Conservation (phyloP, 2,329 filamentous ascomycete species). For the Pseudocercospora crystallina region DNA sequence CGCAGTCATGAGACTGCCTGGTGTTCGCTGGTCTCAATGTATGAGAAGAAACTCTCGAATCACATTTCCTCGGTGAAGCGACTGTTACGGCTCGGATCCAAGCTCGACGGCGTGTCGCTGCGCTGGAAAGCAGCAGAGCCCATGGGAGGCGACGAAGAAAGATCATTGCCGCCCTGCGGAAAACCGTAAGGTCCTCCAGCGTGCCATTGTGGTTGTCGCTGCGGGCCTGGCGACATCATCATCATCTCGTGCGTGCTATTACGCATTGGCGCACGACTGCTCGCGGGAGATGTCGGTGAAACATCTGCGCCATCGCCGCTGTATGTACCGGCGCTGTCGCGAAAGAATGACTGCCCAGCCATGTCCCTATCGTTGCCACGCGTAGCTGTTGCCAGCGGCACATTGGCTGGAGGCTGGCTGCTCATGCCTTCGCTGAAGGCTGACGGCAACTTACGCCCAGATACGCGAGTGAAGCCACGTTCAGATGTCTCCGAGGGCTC, state of each 20-base stretch:
- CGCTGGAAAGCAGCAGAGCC: conserved; percentile 9
- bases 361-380: conserved; percentile 19
- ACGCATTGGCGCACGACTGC: conserved; percentile 9
- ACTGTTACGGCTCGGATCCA: conserved; percentile 22
- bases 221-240: conserved; percentile 35
- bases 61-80: conserved; percentile 31
- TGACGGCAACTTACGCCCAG: conserved; percentile 50
- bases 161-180: conserved; percentile 18
- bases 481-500: conserved; percentile 32
- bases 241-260: conserved; percentile 22
- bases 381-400: conserved; percentile 18
- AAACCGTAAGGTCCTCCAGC: conserved; percentile 32
- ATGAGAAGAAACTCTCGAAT: conserved; percentile 15
- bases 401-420: conserved; percentile 26
- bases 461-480: conserved; percentile 48
- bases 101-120: conserved; percentile 22
- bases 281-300: conserved; percentile 15
- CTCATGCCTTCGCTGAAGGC: conserved; percentile 51
- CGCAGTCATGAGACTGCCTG: no score
- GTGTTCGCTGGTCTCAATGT: not conserved
- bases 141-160: conserved; percentile 18
- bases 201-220: conserved; percentile 34
- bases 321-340: conserved; percentile 46
- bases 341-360: conserved; percentile 44
- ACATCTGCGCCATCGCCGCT: conserved; percentile 35